A percentile compares a stretch with the other conserved stretches of the same genome.
Conservation (phyloP, 179 eudicot species). For the Patellifolia procumbens region DNA sequence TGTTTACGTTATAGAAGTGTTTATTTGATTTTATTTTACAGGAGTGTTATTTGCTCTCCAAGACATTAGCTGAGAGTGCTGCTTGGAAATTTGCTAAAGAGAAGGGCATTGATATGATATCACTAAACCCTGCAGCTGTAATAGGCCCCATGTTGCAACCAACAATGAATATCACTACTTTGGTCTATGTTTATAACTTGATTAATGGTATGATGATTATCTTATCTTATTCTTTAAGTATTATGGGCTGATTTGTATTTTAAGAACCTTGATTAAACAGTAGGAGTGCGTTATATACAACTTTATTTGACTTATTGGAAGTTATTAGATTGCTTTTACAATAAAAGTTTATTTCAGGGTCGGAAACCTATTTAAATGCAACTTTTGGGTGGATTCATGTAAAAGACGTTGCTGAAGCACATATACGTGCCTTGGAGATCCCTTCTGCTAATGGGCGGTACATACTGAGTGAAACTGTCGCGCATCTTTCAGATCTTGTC, state of each 20-base stretch:
- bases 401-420: constrained; percentile 46
- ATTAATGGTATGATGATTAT: constrained; percentile 34
- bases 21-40: background rate
- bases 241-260: background rate
- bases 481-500: constrained; percentile 27
- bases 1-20: too few species aligned
- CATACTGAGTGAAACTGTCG: constrained; percentile 31
- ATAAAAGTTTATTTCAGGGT: constrained; percentile 7
- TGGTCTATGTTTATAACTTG: constrained; percentile 30
- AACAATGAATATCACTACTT: constrained; percentile 50
- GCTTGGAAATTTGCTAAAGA: constrained; percentile 62
- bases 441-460: constrained; percentile 47
- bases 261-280: background rate
- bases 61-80: constrained; percentile 61
- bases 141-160: constrained; percentile 62
- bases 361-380: constrained; percentile 26
- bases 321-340: too few species aligned
- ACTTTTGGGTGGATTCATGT: constrained; percentile 42
- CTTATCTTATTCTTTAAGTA: background rate
- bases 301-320: too few species aligned
- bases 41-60: constrained; percentile 59
- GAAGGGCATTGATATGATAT: constrained; percentile 55
- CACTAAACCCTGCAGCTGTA: constrained; percentile 55
- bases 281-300: too few species aligned
- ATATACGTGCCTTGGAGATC: constrained; percentile 42